Conservation (phyloP, 208 protist species). For the Crithidia thermophila region DNA sequence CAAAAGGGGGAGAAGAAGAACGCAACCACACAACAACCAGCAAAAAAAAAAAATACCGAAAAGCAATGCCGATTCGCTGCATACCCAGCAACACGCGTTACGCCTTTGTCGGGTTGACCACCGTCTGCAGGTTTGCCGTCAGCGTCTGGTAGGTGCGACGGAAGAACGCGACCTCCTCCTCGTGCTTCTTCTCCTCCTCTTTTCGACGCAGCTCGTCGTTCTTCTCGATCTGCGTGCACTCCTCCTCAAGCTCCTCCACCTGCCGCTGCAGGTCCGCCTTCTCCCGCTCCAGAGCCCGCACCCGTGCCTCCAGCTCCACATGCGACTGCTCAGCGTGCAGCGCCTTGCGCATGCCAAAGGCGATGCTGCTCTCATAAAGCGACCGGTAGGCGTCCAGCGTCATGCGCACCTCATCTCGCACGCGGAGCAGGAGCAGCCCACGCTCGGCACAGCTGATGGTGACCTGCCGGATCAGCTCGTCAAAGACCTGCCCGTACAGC, state of each 20-base stretch:
- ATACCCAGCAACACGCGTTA: slow-evolving; percentile 20
- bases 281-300: slow-evolving; percentile 93
- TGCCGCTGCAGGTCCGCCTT: slow-evolving; percentile 94
- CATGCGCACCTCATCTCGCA: slow-evolving; percentile 97
- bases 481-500: slow-evolving; percentile 98
- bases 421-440: slow-evolving; percentile 96
- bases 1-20: background rate
- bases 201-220: slow-evolving; percentile 92
- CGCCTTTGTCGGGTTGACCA: slow-evolving; percentile 85
- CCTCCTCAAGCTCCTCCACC: slow-evolving; percentile 72
- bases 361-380: slow-evolving; percentile 87
- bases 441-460: slow-evolving; percentile 98
- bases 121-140: slow-evolving; percentile 91
- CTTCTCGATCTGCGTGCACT: slow-evolving; percentile 87
- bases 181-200: slow-evolving; percentile 95
- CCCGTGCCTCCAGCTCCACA: slow-evolving; percentile 94
- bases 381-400: slow-evolving; percentile 86
- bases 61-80: background rate
- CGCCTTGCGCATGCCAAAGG: slow-evolving; percentile 98
- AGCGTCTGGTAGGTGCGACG: slow-evolving; percentile 95
- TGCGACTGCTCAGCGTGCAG: slow-evolving; percentile 97
- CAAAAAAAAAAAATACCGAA: slow-evolving; percentile 14
- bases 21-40: background rate
- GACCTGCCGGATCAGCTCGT: slow-evolving; percentile 98
- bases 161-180: slow-evolving; percentile 97